These are phyloP conservation scores for Linderina pennispora DNA, from an alignment of 192 early-diverging fungal genomes.

Conservation along the genomic window DNA sequence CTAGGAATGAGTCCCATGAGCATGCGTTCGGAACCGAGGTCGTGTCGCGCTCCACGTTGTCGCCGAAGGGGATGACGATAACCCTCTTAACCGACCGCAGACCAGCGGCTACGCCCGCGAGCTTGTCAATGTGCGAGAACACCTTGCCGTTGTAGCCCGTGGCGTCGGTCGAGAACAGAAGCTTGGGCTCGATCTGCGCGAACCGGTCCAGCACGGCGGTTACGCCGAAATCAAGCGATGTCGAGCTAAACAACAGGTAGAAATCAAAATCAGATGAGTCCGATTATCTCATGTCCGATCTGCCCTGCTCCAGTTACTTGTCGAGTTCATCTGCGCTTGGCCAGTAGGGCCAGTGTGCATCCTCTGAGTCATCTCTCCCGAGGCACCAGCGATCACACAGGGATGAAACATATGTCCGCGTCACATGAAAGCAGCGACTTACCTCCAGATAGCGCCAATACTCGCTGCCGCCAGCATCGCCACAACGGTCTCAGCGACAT, in stretches of 20 bases:
- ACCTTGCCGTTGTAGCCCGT: conserved; percentile 88
- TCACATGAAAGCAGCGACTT: no score
- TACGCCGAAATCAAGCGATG: conserved; percentile 92
- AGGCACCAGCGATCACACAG: no score
- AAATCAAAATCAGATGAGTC: no score
- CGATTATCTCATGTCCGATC: no score
- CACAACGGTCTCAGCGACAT: conserved; percentile 75
- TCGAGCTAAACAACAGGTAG: conserved; percentile 63
- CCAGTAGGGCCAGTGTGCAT: no score
- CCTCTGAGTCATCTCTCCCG: no score
- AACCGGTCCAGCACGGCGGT: conserved; percentile 91
- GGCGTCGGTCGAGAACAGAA: conserved; percentile 86
- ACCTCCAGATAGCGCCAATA: conserved; percentile 86
- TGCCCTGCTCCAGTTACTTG: no score
- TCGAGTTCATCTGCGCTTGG: no score
- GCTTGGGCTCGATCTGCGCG: conserved; percentile 82
- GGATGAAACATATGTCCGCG: no score
- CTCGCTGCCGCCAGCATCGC: conserved; percentile 72
- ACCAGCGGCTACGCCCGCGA: conserved; percentile 62
- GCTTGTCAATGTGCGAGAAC: conserved; percentile 73
- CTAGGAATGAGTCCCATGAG: conserved; percentile 54
- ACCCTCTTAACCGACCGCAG: conserved; percentile 66
- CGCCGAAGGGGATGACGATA: conserved; percentile 74
- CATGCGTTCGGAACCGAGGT: conserved; percentile 22
- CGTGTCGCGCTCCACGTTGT: conserved; percentile 9